Evolutionary conservation across 495 filamentous ascomycete species (phyloP).

Genomic region (Physcia stellaris): DNA sequence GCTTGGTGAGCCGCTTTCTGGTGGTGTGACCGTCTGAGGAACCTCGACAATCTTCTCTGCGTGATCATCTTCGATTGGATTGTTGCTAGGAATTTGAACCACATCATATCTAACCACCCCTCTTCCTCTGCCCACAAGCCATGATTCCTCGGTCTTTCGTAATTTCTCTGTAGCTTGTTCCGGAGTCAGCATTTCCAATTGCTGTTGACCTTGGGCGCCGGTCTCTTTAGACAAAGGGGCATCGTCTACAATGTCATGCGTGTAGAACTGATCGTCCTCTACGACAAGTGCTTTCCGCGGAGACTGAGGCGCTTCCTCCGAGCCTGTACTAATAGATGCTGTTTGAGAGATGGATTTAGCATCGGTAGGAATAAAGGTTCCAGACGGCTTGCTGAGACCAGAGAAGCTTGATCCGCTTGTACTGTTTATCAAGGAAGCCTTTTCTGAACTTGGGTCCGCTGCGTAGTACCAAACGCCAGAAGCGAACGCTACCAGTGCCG

Average conservation of each 20-base stretch:
- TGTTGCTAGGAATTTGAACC: slow-evolving; percentile 89
- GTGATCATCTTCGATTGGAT: slow-evolving; percentile 97
- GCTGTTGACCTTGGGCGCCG: slow-evolving; percentile 64
- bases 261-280: slow-evolving; percentile 72
- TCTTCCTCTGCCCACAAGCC: slow-evolving; percentile 74
- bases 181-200: slow-evolving; percentile 90
- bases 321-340: slow-evolving; percentile 4
- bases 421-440: slow-evolving; percentile 16
- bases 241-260: slow-evolving; percentile 63
- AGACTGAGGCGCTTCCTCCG: slow-evolving; percentile 20
- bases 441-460: slow-evolving; percentile 15
- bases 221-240: slow-evolving; percentile 76
- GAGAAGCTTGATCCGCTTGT: slow-evolving; percentile 16
- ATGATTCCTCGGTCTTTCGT: slow-evolving; percentile 79
- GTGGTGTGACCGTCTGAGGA: slow-evolving; percentile 39
- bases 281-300: slow-evolving; percentile 46
- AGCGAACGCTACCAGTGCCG: slow-evolving; percentile 45
- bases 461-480: slow-evolving; percentile 56
- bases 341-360: neutral
- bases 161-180: slow-evolving; percentile 88
- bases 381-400: slow-evolving; percentile 13
- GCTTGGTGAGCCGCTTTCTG: slow-evolving; percentile 35
- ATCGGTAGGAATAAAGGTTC: slow-evolving; percentile 15
- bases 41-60: slow-evolving; percentile 94
- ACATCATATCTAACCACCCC: slow-evolving; percentile 92